Evolutionary conservation across 345 rosid species (phyloP), one percentile per base, ranked within the genome.

Genomic region (Rhodamnia argentea): DNA sequence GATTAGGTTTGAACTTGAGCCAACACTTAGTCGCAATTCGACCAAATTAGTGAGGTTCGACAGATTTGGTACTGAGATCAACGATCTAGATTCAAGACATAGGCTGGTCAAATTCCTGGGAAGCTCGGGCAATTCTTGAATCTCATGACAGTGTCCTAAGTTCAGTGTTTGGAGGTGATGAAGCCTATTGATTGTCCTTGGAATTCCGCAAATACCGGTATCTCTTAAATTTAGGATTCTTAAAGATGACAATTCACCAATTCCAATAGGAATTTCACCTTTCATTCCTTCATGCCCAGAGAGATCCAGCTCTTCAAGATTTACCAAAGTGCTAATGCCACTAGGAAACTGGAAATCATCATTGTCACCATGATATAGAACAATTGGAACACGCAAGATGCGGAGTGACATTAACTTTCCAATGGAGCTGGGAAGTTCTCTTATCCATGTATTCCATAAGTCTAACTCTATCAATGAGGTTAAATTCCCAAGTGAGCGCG

Each of bases 71-170:
- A 59, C 2, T 12, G 3, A 58, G 29, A 0, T 29, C 16, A 59
- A 13, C 12, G 64, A 59, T 12, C 0, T 0, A 1, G 64, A 26
- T 59, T 0, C 7, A 1, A 59, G 7, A 59, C 2, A 1, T 12
- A 59, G 16, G 5, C 2, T 2, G 3, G 7, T 59, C 64, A 59
- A 59, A 59, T 32, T 59, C 13, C 16, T n/a, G 2, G 64, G 64
- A 59, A 59, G 64, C 9, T 59, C 64, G 0, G 32, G 32, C 1
- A 59, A 59, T 16, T n/a, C 64, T n/a, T 59, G 16, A 59, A 59
- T n/a, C 16, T 44, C 47, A 57, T 57, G 6, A 57, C 62, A 57
- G 4, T 37, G 40, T 37, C 0, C 5, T 2, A 57, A 57, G 10
- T 57, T 10, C 14, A 57, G 62, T 24, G 53, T 52, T 52, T 52